phyloP scores from a whole-genome alignment of 2,329 filamentous ascomycete species.

The Myriosclerotinia curreyana region DNA sequence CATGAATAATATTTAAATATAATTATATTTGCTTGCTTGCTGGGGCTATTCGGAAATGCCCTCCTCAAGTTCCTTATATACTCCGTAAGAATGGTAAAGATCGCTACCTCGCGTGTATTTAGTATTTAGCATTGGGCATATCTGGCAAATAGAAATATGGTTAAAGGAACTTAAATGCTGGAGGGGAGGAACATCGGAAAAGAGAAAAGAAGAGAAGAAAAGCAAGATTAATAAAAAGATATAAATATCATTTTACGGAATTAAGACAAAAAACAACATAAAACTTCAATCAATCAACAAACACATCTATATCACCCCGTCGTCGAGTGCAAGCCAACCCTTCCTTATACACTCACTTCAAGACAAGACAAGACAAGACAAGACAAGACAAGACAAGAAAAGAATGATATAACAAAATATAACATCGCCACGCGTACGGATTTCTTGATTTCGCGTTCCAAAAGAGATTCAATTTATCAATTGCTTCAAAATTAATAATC shows the following conservation, averaged over 20 bases:
- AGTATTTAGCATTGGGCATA: too few species aligned
- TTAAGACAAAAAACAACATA: background rate
- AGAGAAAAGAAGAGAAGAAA: background rate
- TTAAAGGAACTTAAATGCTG: background rate
- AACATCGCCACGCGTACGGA: background rate
- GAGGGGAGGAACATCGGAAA: background rate
- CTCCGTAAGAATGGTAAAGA: background rate
- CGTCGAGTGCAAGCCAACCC: background rate
- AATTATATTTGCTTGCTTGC: background rate
- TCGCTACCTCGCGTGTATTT: background rate
- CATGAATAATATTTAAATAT: too few species aligned
- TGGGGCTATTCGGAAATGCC: background rate
- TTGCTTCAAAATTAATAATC: background rate
- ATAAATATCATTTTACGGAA: too few species aligned
- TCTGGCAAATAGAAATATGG: background rate
- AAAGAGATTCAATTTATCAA: background rate
- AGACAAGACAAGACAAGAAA: too few species aligned
- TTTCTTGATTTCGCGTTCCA: background rate
- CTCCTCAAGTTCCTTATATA: background rate
- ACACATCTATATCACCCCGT: background rate
- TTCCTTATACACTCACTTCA: too few species aligned
- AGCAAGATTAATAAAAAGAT: too few species aligned
- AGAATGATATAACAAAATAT: too few species aligned
- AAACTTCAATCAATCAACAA: too few species aligned
- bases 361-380: too few species aligned